Evolutionary conservation across 2,329 filamentous ascomycete genomes (phyloP).

Genomic region (Phyllosticta ampelicida): DNA sequence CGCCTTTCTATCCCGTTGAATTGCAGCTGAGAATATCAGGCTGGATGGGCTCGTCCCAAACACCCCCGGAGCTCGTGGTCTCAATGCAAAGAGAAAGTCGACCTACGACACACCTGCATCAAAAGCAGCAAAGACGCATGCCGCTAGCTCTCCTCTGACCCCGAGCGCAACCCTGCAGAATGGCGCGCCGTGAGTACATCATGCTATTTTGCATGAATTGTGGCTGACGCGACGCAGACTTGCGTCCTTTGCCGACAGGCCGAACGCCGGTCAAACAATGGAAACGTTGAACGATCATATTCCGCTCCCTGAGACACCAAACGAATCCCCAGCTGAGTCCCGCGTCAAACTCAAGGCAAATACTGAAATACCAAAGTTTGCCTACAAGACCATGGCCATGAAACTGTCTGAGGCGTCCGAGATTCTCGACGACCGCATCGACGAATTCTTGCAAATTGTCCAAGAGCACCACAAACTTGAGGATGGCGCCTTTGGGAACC

Average conservation of each 20-base stretch:
- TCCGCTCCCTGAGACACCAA: constrained; percentile 53
- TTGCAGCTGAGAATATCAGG: constrained; percentile 17
- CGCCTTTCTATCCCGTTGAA: constrained; percentile 10
- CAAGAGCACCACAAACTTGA: constrained; percentile 66
- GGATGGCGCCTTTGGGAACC: constrained; percentile 74
- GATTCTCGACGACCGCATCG: constrained; percentile 88
- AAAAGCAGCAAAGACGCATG: constrained; percentile 34
- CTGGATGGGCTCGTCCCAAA: constrained; percentile 37
- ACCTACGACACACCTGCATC: constrained; percentile 41
- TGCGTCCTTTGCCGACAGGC: constrained; percentile 63
- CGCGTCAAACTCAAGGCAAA: constrained; percentile 78
- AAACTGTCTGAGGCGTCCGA: constrained; percentile 87
- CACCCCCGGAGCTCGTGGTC: constrained; percentile 29
- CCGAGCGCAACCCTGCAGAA: constrained; percentile 28
- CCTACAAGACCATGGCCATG: constrained; percentile 89
- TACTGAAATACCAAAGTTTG: constrained; percentile 82
- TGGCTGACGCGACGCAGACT: constrained; percentile 28
- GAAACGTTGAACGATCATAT: constrained; percentile 77
- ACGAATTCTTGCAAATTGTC: constrained; percentile 69
- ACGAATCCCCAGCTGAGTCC: constrained; percentile 60
- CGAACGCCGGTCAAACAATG: constrained; percentile 68
- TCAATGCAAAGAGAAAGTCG: constrained; percentile 42
- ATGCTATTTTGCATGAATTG: neutral
- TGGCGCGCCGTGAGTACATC: constrained; percentile 28
- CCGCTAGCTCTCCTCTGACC: constrained; percentile 40